Conservation (phyloP, 2,329 filamentous ascomycete species). For the Clarireedia homoeocarpa region DNA sequence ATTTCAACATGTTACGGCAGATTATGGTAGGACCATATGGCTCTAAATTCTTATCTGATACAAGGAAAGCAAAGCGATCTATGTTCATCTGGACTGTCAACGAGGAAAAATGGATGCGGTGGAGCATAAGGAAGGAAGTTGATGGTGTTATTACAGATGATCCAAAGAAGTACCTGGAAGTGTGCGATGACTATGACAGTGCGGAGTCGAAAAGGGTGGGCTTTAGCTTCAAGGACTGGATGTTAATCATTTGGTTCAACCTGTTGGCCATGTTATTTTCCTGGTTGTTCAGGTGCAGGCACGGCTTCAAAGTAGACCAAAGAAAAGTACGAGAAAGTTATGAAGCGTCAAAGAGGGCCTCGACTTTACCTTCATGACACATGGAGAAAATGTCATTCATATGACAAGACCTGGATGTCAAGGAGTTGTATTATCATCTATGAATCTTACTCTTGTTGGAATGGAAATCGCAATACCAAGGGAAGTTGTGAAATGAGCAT, state of each 20-base stretch:
- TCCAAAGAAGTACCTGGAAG: constrained; percentile 57
- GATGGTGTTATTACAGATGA: constrained; percentile 87
- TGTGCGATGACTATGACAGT: constrained; percentile 37
- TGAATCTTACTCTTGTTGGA: neutral
- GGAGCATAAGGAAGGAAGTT: constrained; percentile 57
- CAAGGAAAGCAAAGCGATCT: constrained; percentile 45
- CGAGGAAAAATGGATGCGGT: constrained; percentile 68
- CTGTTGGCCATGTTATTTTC: constrained; percentile 16
- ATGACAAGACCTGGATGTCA: neutral
- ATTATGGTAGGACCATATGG: constrained; percentile 63
- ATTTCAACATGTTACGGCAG: constrained; percentile 70
- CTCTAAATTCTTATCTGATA: constrained; percentile 54
- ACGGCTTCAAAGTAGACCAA: constrained; percentile 13
- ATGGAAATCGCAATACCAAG: neutral
- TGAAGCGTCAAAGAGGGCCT: constrained; percentile 2
- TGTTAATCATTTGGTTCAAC: constrained; percentile 15
- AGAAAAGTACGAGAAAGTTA: constrained; percentile 10
- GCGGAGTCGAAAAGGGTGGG: constrained; percentile 11
- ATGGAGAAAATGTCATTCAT: neutral
- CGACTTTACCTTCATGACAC: constrained; percentile 6
- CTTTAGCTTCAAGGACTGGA: constrained; percentile 12
- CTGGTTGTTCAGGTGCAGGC: constrained; percentile 18
- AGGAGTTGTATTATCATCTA: neutral
- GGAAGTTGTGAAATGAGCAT: neutral
- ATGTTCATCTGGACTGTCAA: constrained; percentile 88